Base-by-base conservation (phyloP, 225 moss, liverwort and hornwort genomes). In the Marchantia paleacea region DNA sequence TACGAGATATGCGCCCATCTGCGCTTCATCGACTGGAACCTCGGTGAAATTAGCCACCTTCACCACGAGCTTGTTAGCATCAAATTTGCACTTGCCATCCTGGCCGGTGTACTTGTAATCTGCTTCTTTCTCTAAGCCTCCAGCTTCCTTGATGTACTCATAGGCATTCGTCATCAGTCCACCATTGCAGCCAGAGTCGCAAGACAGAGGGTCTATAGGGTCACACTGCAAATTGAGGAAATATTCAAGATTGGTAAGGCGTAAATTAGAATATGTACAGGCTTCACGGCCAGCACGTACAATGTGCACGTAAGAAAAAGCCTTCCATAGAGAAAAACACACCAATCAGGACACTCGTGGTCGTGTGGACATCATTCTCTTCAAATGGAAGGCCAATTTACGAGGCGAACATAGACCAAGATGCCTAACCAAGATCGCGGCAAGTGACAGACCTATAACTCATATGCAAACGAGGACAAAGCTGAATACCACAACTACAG, bases 161-260 rank as follows among this genome's bases (percentile, higher is more conserved):
- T 85, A 88, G 0, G 88, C 88, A 53, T 80, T 88, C 4, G 88
- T 88, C 88, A 88, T 88, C 28, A 88, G 47, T n/a, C 88, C 88
- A 63, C 88, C 88, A 52, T 81, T 83, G 55, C 88, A 88, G 7
- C 88, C 88, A 10, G 88, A 15, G 62, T 88, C 88, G 29, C 88
- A 88, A 8, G 83, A 80, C 54, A 78, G 72, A 19, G 78, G 78
- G 1, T 88, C 88, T 3, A n/a, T 24, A 2, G 83, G 65, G 73
- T 88, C 88, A 73, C 88, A 88, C 87, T 87, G 77, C 84, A 78
- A 39, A 10, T 8, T 30, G 20, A 0, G 15, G 19, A 70, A 0
- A 24, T 0, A 22, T n/a, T 51, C 18, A 4, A 20, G 6, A 50
- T 70, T 22, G 31, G 70, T 48, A 54, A 55, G 12, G 39, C 53